Percentiles rank a stretch among this genome's conserved stretches.
These are phyloP conservation scores for Jacaranda mimosifolia DNA, from an alignment of 257 asterid genomes.

Conservation along the genomic window DNA sequence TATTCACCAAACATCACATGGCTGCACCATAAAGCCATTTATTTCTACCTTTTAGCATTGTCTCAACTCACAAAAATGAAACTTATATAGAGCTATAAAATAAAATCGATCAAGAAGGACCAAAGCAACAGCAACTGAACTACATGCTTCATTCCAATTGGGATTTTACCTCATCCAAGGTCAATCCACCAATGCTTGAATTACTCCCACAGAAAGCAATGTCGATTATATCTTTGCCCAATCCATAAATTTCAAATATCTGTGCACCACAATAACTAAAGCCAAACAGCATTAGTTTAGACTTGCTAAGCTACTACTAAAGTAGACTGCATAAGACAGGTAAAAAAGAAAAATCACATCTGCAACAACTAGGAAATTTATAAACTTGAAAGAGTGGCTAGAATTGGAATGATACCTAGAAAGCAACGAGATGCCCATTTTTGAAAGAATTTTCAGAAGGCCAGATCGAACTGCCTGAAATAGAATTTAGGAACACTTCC, in stretches of 20 bases:
- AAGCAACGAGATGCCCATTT: constrained; percentile 99
- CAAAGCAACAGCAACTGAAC: constrained; percentile 29
- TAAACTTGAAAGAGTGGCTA: constrained; percentile 27
- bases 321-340: constrained; percentile 18
- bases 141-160: constrained; percentile 27
- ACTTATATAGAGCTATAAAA: neutral
- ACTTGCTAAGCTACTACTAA: constrained; percentile 5
- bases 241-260: constrained; percentile 95
- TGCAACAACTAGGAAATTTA: constrained; percentile 3
- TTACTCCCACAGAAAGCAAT: constrained; percentile 90
- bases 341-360: constrained; percentile 19
- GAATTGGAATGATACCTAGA: constrained; percentile 66
- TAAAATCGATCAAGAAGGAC: neutral
- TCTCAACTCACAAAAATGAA: neutral
- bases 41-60: too few species aligned
- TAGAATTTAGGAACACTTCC: constrained; percentile 26
- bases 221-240: constrained; percentile 86
- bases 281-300: constrained; percentile 43
- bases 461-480: constrained; percentile 89
- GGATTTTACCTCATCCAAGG: constrained; percentile 90
- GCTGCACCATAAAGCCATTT: too few species aligned
- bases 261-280: constrained; percentile 98
- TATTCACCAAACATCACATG: too few species aligned
- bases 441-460: constrained; percentile 91
- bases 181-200: constrained; percentile 93